Evolutionary conservation across 2,329 filamentous ascomycete species (phyloP), one percentile per base, ranked within the genome.

Genomic region (Phialophora verrucosa): DNA sequence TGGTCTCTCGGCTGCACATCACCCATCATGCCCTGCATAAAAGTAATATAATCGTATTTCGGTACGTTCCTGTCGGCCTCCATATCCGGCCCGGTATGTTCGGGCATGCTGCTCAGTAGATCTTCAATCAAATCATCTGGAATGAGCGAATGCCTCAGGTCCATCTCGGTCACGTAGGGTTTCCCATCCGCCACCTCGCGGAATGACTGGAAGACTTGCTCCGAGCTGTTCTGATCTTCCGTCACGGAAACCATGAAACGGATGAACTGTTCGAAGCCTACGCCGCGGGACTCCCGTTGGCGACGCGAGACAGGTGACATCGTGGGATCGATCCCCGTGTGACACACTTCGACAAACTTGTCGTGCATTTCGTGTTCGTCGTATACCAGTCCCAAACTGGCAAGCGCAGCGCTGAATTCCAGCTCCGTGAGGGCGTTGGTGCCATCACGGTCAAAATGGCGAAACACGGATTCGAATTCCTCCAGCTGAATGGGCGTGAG

Each of bases 191-290:
- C 95, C 54, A 99, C 95, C 80, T 99, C 95, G 65, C 90, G 88
- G 87, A 99, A 99, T 70, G 91, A 96, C 81, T 99, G 94, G 83
- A 95, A 98, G 4, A 99, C 95, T 78, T 99, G 95, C 79, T 98
- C 95, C 12, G 95, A 95, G 3, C 93, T 97, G 78, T 99, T 97
- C 81, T 99, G 95, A 76, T 99, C 95, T 80, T 99, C 95, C 12
- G 95, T 99, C 58, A 97, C 95, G 73, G 96, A 92, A 56, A 99
- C 95, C 95, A 99, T 99, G 84, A 99, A 99, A 47, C 92, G 89
- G 77, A 99, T 99, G 76, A 99, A 99, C 79, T 98, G 94, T 81
- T 99, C 95, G 76, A 99, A 99, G 4, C 91, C 95, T 59, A 99
- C 95, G 42, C 88, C 92, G 67, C 63, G 78, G 73, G 38, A 72